phyloP scores from a whole-genome alignment of 768 basidiomycete genomes.

The Boletus tylopilopsis region DNA sequence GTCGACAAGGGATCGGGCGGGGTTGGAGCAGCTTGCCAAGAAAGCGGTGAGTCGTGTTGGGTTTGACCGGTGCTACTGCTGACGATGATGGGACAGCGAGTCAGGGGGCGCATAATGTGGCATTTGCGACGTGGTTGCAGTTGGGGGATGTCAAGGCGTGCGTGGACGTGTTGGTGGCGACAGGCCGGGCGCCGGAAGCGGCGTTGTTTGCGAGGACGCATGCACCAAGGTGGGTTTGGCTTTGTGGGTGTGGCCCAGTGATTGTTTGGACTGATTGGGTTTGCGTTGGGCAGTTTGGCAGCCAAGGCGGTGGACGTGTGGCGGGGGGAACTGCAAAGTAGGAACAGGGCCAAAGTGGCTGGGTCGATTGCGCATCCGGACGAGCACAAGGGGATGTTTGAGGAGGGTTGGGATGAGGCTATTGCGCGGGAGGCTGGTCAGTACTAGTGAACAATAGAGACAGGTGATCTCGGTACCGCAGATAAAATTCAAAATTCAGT shows the following conservation, averaged over 20 bases:
- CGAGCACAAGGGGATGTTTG: constrained; percentile 66
- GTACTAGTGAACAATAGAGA: no score
- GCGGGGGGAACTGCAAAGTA: constrained; percentile 66
- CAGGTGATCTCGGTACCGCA: no score
- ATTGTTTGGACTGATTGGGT: no score
- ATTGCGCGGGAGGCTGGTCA: no score
- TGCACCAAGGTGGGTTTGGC: constrained; percentile 65
- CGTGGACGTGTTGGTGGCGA: constrained; percentile 80
- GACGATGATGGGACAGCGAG: no score
- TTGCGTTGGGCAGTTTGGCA: constrained; percentile 43
- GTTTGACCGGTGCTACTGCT: constrained; percentile 21
- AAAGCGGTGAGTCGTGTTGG: constrained; percentile 49
- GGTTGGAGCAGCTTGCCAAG: constrained; percentile 58
- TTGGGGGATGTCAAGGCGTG: constrained; percentile 75
- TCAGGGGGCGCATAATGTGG: constrained; percentile 88
- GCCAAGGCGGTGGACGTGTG: constrained; percentile 72
- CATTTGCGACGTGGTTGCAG: constrained; percentile 84
- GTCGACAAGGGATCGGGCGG: constrained; percentile 73
- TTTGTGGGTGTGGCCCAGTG: no score
- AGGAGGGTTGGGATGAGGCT: constrained; percentile 58
- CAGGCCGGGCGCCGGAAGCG: constrained; percentile 86
- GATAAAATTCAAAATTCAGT: no score
- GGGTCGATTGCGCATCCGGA: constrained; percentile 72
- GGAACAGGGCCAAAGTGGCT: constrained; percentile 77
- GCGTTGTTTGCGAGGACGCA: constrained; percentile 94